Base-by-base conservation (phyloP, 805 yeast genomes). In the Sugiyamaella floridensis region DNA sequence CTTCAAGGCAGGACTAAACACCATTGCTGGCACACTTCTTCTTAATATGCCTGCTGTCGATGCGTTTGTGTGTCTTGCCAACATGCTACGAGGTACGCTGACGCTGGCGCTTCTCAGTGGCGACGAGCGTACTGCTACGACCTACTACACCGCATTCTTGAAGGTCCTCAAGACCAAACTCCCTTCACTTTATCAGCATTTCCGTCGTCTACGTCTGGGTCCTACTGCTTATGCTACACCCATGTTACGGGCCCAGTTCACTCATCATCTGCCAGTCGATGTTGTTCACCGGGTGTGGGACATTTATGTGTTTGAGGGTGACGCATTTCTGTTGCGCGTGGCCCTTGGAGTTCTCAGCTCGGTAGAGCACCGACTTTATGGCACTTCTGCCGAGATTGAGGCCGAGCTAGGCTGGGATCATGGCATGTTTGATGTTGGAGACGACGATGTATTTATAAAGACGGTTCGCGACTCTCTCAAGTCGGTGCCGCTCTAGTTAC, bases 251-350 rank as follows among this genome's bases (percentile, higher is more conserved):
- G 60, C 77, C 18, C 55, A 81, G 16, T 78, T 82, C 60, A 63
- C 81, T 1, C 67, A 71, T 48, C 70, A 74, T 22, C 60, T 82
- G 44, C 63, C 72, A 11, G 65, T 78, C 46, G 83, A 81, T 34
- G 64, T 75, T 1, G 64, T 77, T 7, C 68, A 74, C 22, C 73
- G 80, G 14, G 58, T 84, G 6, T 60, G 85, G 55, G 90, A 85
- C 62, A 70, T 83, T 4, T 75, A 74, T 62, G 63, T 82, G 10
- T 82, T 82, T 62, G 88, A 83, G 62, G 82, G 83, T 7, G 86
- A 80, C 58, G 66, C 76, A 1, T 72, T 82, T 56, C 61, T 84
- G 47, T 66, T 81, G 43, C 72, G 84, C 18, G 73, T 76, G 10
- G 69, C 77, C 1, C 63, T 84, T n/a, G 85, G 80, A 0, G 63